Evolutionary conservation across 768 basidiomycete genomes (phyloP).

Genomic region (Lactarius vividus): DNA sequence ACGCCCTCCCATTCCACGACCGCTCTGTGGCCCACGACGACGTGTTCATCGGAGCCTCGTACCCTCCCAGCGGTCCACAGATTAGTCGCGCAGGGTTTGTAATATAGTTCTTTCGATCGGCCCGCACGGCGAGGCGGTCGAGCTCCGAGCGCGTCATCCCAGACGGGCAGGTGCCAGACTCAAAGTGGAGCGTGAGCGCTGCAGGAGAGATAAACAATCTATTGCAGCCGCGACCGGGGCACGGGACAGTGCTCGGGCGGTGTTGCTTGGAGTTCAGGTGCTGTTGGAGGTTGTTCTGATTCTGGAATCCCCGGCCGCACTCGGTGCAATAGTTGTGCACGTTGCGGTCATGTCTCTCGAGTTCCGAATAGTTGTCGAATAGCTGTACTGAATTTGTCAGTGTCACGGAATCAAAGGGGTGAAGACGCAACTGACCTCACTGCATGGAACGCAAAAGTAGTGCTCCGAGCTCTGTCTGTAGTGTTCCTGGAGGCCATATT

Average conservation of each 20-base stretch:
- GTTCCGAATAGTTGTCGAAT: background rate
- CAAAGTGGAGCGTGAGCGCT: slow-evolving; percentile 61
- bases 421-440: background rate
- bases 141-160: slow-evolving; percentile 40
- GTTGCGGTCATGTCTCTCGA: slow-evolving; percentile 24
- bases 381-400: background rate
- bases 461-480: slow-evolving; percentile 32
- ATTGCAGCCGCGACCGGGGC: slow-evolving; percentile 45
- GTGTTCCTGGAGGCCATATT: slow-evolving; percentile 46
- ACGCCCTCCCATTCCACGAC: slow-evolving; percentile 45
- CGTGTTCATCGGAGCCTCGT: background rate
- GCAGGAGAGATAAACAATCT: slow-evolving; percentile 49
- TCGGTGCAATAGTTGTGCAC: slow-evolving; percentile 42
- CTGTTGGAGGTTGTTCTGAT: slow-evolving; percentile 39
- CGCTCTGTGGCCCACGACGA: slow-evolving; percentile 36
- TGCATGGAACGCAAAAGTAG: background rate
- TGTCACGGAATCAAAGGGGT: background rate
- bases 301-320: slow-evolving; percentile 46
- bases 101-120: slow-evolving; percentile 5
- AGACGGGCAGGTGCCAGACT: slow-evolving; percentile 55
- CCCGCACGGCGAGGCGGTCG: slow-evolving; percentile 8
- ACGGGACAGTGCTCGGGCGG: slow-evolving; percentile 37
- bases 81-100: slow-evolving; percentile 7
- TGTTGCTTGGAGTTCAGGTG: slow-evolving; percentile 58
- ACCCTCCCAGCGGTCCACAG: background rate